Conservation (phyloP, 1,284 basidiomycete genomes). For the Moesziomyces globuligerus region DNA sequence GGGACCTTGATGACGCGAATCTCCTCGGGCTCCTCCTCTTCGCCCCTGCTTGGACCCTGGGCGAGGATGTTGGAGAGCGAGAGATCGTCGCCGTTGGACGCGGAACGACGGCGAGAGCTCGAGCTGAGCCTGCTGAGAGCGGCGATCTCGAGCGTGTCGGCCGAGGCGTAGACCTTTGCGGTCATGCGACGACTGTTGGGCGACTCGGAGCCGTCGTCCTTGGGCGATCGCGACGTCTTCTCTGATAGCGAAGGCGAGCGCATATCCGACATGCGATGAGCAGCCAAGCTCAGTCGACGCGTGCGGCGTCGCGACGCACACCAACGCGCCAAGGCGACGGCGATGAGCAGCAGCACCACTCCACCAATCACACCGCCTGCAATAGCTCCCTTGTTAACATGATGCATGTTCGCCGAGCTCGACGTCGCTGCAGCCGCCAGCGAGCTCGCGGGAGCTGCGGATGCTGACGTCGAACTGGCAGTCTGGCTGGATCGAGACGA, state of each 20-base stretch:
- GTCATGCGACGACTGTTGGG: constrained; percentile 1
- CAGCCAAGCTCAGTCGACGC: constrained; percentile 1
- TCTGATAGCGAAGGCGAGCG: constrained; percentile 10
- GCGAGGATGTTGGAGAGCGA: constrained; percentile 11
- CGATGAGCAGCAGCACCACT: constrained; percentile 3
- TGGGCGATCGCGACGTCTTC: not conserved
- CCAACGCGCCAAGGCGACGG: constrained; percentile 11
- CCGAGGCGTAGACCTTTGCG: not conserved
- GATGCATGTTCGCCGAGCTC: not conserved
- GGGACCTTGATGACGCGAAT: constrained; percentile 7
- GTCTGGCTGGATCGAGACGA: no score
- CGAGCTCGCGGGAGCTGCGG: not conserved
- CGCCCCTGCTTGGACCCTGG: not conserved
- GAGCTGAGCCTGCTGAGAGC: constrained; percentile 2
- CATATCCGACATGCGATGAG: constrained; percentile 4
- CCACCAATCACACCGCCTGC: constrained; percentile 19
- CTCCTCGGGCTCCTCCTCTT: not conserved
- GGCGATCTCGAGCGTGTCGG: constrained; percentile 6
- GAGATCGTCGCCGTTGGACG: constrained; percentile 1
- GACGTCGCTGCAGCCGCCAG: constrained; percentile 4
- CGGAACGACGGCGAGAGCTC: constrained; percentile 2
- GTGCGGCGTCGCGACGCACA: constrained; percentile 23
- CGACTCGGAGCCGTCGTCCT: not conserved
- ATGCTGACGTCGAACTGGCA: not conserved
- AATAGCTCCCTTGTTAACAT: constrained; percentile 19